Evolutionary conservation across 768 basidiomycete species (phyloP).

Genomic region (Leccinum broughii): DNA sequence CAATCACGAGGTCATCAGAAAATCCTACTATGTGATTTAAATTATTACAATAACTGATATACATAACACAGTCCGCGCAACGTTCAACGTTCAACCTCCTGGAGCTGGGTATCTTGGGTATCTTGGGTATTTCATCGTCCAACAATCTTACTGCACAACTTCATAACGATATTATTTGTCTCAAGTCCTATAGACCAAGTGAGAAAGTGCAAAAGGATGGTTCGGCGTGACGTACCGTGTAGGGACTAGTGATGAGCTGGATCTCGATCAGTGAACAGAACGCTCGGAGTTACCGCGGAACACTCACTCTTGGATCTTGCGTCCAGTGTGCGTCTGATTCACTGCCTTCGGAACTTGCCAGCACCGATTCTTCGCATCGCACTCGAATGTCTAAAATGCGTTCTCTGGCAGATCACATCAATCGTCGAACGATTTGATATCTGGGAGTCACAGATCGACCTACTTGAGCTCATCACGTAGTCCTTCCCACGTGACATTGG

Average conservation of each 20-base stretch:
- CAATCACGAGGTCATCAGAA: neutral
- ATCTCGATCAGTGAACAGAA: neutral
- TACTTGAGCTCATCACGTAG: conserved; percentile 21
- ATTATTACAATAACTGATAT: neutral
- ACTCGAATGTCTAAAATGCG: conserved; percentile 14
- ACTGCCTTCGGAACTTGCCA: neutral
- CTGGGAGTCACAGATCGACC: neutral
- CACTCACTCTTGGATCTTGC: conserved; percentile 26
- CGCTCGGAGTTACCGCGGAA: conserved; percentile 1
- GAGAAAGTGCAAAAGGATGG: conserved; percentile 35
- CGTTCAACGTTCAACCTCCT: too few relatives aligned
- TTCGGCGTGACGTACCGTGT: conserved; percentile 9
- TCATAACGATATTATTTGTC: neutral
- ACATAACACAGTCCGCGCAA: neutral
- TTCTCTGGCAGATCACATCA: conserved; percentile 8
- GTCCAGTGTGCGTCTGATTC: neutral
- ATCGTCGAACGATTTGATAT: neutral
- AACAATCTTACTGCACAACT: neutral
- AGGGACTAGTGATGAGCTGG: conserved; percentile 13
- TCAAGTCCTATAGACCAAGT: conserved; percentile 16
- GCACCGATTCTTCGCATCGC: conserved; percentile 10
- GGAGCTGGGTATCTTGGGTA: neutral
- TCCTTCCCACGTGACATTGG: conserved; percentile 20
- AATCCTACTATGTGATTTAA: neutral
- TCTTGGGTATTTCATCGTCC: neutral